Evolutionary conservation across 2,329 filamentous ascomycete species (phyloP).

Genomic region (Lecanicillium sp.): DNA sequence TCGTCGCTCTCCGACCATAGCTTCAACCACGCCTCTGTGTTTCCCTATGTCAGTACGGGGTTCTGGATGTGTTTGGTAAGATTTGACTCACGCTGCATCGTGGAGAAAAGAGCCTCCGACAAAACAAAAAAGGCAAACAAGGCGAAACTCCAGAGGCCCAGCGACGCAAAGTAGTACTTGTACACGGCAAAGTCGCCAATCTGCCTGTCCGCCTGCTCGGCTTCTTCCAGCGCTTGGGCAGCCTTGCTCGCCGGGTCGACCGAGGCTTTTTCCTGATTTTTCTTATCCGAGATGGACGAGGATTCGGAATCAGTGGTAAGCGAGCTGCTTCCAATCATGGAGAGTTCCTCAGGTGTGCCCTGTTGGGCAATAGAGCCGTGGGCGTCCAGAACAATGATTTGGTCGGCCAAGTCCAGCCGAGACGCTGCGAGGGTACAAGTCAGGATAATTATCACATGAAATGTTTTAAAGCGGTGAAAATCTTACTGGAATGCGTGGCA

Average conservation of each 20-base stretch:
- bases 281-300: no score
- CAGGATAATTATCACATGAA: no score
- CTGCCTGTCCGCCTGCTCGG: slow-evolving; percentile 1
- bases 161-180: slow-evolving; percentile 9
- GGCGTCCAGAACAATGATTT: no score
- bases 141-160: slow-evolving; percentile 4
- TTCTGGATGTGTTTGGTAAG: no score
- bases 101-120: neutral
- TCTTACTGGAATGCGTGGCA: slow-evolving; percentile 4
- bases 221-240: slow-evolving; percentile 6
- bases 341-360: no score
- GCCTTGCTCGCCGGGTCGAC: slow-evolving; percentile 6
- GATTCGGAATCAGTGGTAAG: no score
- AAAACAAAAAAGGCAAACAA: slow-evolving; percentile 1
- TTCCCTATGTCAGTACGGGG: no score
- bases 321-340: no score
- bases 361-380: no score
- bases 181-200: slow-evolving; percentile 6
- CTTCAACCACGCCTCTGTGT: slow-evolving; percentile 4
- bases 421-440: neutral
- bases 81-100: slow-evolving; percentile 2
- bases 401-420: no score
- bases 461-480: no score
- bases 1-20: slow-evolving; percentile 7
- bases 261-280: no score